Conservation (phyloP, 176 grass and related monocot genomes). For the Pontederia paniculata region DNA sequence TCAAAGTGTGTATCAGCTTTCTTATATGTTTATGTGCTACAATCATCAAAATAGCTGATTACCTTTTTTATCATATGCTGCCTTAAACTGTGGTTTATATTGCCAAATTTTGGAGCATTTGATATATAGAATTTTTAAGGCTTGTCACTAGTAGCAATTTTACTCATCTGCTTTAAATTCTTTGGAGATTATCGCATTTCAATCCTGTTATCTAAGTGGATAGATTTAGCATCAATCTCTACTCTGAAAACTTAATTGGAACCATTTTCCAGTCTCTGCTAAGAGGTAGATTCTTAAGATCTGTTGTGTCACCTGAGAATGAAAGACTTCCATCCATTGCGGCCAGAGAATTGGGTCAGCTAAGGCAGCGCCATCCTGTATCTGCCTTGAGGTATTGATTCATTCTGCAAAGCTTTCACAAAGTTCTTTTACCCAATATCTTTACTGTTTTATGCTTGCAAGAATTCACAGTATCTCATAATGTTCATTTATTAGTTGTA, state of each 20-base stretch:
- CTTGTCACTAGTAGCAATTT: no score
- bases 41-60: no score
- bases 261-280: constrained; percentile 53
- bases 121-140: no score
- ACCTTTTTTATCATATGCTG: no score
- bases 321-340: constrained; percentile 23
- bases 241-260: constrained; percentile 14
- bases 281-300: constrained; percentile 43
- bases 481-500: not conserved
- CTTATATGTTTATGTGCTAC: no score
- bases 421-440: constrained; percentile 4
- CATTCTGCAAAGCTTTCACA: constrained; percentile 12
- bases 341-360: constrained; percentile 39
- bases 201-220: no score
- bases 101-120: no score
- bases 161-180: no score
- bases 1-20: no score
- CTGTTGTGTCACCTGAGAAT: constrained; percentile 20
- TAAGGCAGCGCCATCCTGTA: constrained; percentile 41
- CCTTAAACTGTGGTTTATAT: no score
- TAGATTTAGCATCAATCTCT: no score
- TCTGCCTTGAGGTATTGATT: constrained; percentile 65
- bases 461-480: not conserved
- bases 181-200: no score
- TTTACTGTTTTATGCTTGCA: not conserved